These are phyloP conservation scores for Fusarium caatingaense DNA, from an alignment of 2,329 filamentous ascomycete species.

Conservation along the genomic window DNA sequence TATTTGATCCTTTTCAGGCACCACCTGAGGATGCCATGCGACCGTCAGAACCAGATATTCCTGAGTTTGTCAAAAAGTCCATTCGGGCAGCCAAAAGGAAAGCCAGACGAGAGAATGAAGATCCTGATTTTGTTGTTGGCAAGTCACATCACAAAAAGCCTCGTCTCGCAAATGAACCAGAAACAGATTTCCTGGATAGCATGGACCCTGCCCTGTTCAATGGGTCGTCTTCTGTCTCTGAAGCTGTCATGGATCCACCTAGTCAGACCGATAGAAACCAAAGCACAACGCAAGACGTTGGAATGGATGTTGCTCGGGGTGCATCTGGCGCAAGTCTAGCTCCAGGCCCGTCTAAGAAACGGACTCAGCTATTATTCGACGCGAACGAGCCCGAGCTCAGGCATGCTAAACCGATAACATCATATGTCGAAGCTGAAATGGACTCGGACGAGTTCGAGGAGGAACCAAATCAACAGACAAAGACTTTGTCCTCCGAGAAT, in stretches of 20 bases:
- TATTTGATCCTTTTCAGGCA: conserved; percentile 69
- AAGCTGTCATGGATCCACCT: conserved; percentile 37
- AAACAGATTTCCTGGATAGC: conserved; percentile 52
- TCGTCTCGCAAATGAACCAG: conserved; percentile 45
- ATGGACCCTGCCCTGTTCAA: conserved; percentile 67
- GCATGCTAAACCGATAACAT: conserved; percentile 63
- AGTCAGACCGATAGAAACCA: conserved; percentile 34
- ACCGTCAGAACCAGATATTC: conserved; percentile 59
- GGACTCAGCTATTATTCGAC: conserved; percentile 49
- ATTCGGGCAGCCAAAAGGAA: conserved; percentile 65
- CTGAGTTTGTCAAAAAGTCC: conserved; percentile 67
- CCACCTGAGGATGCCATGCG: conserved; percentile 59
- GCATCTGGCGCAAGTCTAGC: conserved; percentile 10
- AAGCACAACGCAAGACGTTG: conserved; percentile 17
- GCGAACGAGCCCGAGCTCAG: conserved; percentile 62
- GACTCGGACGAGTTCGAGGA: conserved; percentile 57
- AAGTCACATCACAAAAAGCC: conserved; percentile 58
- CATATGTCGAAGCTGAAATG: conserved; percentile 63
- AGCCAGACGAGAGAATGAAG: conserved; percentile 63
- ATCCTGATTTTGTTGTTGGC: conserved; percentile 64
- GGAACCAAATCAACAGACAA: conserved; percentile 50
- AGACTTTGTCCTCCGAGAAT: conserved; percentile 12
- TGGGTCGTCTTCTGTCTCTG: conserved; percentile 20
- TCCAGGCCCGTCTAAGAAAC: conserved; percentile 34
- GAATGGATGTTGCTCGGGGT: conserved; percentile 21